Base-by-base conservation (phyloP, 306 rosid species). In the Rosa multiflora region DNA sequence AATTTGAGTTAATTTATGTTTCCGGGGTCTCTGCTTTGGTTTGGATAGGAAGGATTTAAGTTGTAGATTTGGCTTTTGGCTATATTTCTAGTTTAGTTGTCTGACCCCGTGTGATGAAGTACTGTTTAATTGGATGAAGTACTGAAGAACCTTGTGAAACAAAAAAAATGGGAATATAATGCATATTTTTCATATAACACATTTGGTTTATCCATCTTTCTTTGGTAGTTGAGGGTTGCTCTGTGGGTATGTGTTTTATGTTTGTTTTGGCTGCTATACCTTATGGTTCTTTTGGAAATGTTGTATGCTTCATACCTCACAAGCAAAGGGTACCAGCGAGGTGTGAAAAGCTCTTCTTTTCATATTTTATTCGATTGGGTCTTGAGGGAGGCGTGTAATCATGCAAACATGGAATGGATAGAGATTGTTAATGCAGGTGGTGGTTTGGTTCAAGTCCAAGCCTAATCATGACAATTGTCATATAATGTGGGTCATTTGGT, bases 21-120 rank as follows among this genome's bases (percentile, higher is more conserved):
- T 52, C 40, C 67, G 80, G 83, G 80, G 73, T 79, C 76, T 73
- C 70, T 79, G 64, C 79, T 71, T 78, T 77, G 74, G 75, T 39
- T 79, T 76, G 86, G 67, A n/a, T 15, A 47, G 82, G 75, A 73
- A 62, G 26, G 77, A 66, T 76, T 75, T 79, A 70, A 46, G 75
- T 67, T 81, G 85, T 84, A 84, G 74, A 84, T 32, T 76, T 62
- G 52, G 58, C 72, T 73, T 76, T 77, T 76, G 68, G 85, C 66
- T 71, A 49, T 80, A 44, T 49, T 55, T 73, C 72, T 81, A 79
- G 76, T 82, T 79, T 49, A 75, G 78, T 77, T 42, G 80, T 43
- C 63, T 76, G 79, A 63, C 51, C 70, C 37, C 35, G 13, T 74
- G 78, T 29, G 70, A 75, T 43, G 72, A 62, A 74, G 66, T 75